Conservation (phyloP, 352 stramenopile genomes). For the Globisporangium viniferum region DNA sequence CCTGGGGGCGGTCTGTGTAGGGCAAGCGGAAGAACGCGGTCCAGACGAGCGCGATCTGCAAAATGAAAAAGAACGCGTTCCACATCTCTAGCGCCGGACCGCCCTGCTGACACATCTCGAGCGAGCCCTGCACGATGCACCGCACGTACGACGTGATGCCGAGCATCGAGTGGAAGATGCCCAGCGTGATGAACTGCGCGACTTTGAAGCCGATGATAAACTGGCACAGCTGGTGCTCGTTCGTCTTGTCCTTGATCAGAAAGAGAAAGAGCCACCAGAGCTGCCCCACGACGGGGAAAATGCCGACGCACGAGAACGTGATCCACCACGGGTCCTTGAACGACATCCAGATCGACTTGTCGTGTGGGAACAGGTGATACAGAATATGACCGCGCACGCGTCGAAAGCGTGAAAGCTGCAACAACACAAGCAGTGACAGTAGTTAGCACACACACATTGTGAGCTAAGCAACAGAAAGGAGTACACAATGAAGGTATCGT, state of each 20-base stretch:
- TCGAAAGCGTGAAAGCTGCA: conserved; percentile 35
- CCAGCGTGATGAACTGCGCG: conserved; percentile 89
- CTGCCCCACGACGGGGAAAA: conserved; percentile 84
- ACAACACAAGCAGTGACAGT: neutral
- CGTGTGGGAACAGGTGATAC: conserved; percentile 86
- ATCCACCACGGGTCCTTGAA: conserved; percentile 84
- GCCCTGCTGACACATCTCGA: conserved; percentile 47
- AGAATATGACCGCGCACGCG: conserved; percentile 72
- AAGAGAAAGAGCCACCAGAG: conserved; percentile 91
- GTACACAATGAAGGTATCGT: neutral
- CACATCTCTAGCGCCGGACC: conserved; percentile 62
- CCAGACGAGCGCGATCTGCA: conserved; percentile 85
- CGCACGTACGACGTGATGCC: conserved; percentile 69
- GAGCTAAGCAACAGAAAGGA: neutral
- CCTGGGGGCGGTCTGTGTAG: conserved; percentile 67
- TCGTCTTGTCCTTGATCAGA: conserved; percentile 89
- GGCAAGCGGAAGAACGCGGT: conserved; percentile 81
- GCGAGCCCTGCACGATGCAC: conserved; percentile 60
- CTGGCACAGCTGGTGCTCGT: conserved; percentile 91
- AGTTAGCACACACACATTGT: neutral
- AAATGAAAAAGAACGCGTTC: conserved; percentile 78
- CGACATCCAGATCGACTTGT: conserved; percentile 87
- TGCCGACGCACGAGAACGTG: conserved; percentile 68
- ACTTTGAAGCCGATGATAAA: conserved; percentile 91
- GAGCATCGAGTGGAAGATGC: conserved; percentile 64